phyloP scores from a whole-genome alignment of 768 basidiomycete species.

The Mycena haematopus region DNA sequence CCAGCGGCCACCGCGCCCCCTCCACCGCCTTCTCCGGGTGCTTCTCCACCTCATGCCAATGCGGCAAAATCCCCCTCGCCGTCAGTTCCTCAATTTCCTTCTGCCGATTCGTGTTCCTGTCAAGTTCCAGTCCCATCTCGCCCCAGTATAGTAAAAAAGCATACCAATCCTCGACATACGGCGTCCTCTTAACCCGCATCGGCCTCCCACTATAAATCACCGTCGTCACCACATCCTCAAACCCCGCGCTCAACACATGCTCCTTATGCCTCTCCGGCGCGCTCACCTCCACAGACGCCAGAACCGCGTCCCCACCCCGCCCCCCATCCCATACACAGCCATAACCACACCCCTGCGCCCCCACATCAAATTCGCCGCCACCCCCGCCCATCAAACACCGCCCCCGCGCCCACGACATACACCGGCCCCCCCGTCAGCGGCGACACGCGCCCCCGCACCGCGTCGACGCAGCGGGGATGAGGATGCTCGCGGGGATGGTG shows the following conservation, averaged over 20 bases:
- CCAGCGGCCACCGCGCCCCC: slow-evolving; percentile 13
- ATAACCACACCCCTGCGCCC: slow-evolving; percentile 92
- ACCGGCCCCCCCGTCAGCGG: slow-evolving; percentile 84
- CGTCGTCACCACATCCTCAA: slow-evolving; percentile 83
- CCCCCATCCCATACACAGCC: too few relatives aligned
- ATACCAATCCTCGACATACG: slow-evolving; percentile 85
- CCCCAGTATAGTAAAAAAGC: slow-evolving; percentile 33
- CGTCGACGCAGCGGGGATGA: slow-evolving; percentile 94
- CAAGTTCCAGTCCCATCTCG: too few relatives aligned
- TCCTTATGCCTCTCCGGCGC: slow-evolving; percentile 90
- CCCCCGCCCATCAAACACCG: slow-evolving; percentile 88
- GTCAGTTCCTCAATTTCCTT: slow-evolving; percentile 18
- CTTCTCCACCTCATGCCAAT: slow-evolving; percentile 14
- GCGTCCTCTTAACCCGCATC: slow-evolving; percentile 81
- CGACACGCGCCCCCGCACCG: slow-evolving; percentile 75
- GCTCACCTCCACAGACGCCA: slow-evolving; percentile 79
- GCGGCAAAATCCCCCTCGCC: slow-evolving; percentile 16
- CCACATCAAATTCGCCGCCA: slow-evolving; percentile 88
- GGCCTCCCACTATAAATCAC: slow-evolving; percentile 91
- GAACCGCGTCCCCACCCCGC: slow-evolving; percentile 92
- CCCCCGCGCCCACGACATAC: slow-evolving; percentile 91
- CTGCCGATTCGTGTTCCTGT: slow-evolving; percentile 28
- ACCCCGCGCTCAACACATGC: slow-evolving; percentile 67
- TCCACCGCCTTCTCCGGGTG: slow-evolving; percentile 16
- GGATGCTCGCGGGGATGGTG: slow-evolving; percentile 79